Conservation (phyloP, 495 filamentous ascomycete species). For the Barbatosphaeria neglecta region DNA sequence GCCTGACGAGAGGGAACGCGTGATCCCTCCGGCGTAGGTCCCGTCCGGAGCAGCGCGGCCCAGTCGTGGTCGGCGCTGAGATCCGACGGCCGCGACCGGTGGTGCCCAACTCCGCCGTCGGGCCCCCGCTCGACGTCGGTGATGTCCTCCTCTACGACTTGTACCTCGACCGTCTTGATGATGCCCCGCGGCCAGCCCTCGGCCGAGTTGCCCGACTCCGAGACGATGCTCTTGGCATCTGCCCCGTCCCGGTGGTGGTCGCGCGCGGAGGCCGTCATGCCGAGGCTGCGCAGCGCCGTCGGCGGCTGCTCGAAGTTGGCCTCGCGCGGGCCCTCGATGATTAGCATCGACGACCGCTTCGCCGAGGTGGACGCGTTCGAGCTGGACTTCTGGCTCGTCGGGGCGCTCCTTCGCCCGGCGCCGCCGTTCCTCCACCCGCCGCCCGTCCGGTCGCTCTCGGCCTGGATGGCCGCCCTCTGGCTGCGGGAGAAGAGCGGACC, state of each 20-base stretch:
- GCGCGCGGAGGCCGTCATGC: not conserved
- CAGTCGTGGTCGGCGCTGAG: conserved; percentile 2
- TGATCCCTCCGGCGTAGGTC: not conserved
- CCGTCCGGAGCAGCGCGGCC: not conserved
- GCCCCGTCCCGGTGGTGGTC: not conserved
- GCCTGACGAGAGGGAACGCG: not conserved
- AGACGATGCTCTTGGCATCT: not conserved
- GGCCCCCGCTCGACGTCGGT: conserved; percentile 7
- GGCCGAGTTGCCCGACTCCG: conserved; percentile 7
- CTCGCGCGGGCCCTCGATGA: conserved; percentile 12
- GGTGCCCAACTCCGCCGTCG: not conserved
- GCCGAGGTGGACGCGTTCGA: conserved; percentile 4
- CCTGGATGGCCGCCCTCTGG: conserved; percentile 3
- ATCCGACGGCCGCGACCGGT: not conserved
- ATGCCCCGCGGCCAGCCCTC: conserved; percentile 21
- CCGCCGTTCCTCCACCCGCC: no score
- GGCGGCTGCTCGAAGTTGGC: conserved; percentile 4
- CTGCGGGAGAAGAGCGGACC: conserved; percentile 18
- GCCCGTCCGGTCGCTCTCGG: conserved; percentile 1
- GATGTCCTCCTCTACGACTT: conserved; percentile 24
- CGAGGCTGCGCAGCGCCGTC: conserved; percentile 1
- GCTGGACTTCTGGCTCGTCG: not conserved
- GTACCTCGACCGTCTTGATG: conserved; percentile 28
- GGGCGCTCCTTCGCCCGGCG: conserved; percentile 4
- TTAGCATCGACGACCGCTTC: conserved; percentile 10